phyloP scores from a whole-genome alignment of 495 filamentous ascomycete genomes.

The Cenococcum geophilum region DNA sequence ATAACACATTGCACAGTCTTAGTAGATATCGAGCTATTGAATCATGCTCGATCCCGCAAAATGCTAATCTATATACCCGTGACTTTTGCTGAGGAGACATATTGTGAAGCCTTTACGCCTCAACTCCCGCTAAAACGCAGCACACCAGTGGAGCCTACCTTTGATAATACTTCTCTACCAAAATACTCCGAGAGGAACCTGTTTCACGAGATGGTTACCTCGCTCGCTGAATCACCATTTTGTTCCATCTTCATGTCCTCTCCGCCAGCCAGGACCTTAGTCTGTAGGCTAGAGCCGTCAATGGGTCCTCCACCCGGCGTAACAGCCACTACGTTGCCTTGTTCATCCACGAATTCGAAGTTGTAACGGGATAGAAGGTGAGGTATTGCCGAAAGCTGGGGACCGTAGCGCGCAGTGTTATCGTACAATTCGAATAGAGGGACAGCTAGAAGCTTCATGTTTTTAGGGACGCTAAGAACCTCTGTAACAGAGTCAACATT shows the following conservation, averaged over 20 bases:
- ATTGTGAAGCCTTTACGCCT: neutral
- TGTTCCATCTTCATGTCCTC: conserved; percentile 48
- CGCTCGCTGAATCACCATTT: conserved; percentile 28
- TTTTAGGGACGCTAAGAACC: conserved; percentile 95
- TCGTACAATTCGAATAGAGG: conserved; percentile 97
- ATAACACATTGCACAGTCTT: neutral
- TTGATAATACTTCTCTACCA: neutral
- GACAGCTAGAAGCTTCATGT: conserved; percentile 97
- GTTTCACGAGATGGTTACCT: conserved; percentile 18
- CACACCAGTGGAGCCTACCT: neutral
- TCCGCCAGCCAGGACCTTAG: conserved; percentile 70
- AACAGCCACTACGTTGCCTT: conserved; percentile 75
- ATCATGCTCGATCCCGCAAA: neutral
- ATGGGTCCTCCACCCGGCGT: conserved; percentile 65
- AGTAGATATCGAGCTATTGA: neutral
- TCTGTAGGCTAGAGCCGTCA: conserved; percentile 51
- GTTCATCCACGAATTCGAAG: conserved; percentile 97
- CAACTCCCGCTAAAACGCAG: conserved; percentile 3
- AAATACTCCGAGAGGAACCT: neutral
- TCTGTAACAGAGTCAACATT: conserved; percentile 47
- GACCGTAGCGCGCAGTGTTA: conserved; percentile 89
- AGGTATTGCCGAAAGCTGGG: conserved; percentile 91
- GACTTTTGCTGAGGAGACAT: neutral
- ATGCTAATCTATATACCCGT: neutral
- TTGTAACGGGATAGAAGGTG: conserved; percentile 90